A percentile compares a stretch with the other conserved stretches of the same genome.
Conservation (phyloP, 2,329 filamentous ascomycete species). For the Fusarium brachygibbosum region DNA sequence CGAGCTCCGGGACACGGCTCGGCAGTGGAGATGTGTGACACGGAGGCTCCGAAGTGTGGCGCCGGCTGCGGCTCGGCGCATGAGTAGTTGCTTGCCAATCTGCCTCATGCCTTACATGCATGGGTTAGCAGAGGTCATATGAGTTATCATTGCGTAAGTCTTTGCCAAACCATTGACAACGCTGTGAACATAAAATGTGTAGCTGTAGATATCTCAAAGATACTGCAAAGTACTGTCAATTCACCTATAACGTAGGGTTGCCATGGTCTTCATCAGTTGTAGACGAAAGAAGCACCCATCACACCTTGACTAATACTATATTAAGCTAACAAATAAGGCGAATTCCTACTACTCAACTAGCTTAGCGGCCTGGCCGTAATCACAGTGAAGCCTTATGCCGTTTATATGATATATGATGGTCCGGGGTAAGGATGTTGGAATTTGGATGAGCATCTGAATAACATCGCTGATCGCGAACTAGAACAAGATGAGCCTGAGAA, state of each 20-base stretch:
- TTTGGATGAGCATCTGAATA: not conserved
- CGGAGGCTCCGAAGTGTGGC: conserved; percentile 36
- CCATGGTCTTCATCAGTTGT: not conserved
- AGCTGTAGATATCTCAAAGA: not conserved
- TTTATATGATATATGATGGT: not conserved
- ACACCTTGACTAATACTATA: not conserved
- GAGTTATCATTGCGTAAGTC: not conserved
- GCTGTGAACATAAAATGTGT: not conserved
- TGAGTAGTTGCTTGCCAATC: conserved; percentile 10
- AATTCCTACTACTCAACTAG: not conserved
- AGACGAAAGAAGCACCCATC: not conserved
- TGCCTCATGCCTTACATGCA: not conserved
- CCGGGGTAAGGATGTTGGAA: not conserved
- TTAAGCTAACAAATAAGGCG: not conserved
- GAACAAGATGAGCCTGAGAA: not conserved
- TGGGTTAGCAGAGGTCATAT: not conserved
- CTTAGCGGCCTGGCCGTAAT: not conserved
- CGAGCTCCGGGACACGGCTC: conserved; percentile 29
- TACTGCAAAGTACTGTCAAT: not conserved
- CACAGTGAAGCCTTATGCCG: not conserved
- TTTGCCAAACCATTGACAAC: not conserved
- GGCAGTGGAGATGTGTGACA: conserved; percentile 27
- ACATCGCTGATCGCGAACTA: not conserved
- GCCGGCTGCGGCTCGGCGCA: conserved; percentile 30
- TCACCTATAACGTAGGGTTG: not conserved